These are phyloP conservation scores for Ascocoryne sarcoides DNA, from an alignment of 2,329 filamentous ascomycete species.

Conservation along the genomic window DNA sequence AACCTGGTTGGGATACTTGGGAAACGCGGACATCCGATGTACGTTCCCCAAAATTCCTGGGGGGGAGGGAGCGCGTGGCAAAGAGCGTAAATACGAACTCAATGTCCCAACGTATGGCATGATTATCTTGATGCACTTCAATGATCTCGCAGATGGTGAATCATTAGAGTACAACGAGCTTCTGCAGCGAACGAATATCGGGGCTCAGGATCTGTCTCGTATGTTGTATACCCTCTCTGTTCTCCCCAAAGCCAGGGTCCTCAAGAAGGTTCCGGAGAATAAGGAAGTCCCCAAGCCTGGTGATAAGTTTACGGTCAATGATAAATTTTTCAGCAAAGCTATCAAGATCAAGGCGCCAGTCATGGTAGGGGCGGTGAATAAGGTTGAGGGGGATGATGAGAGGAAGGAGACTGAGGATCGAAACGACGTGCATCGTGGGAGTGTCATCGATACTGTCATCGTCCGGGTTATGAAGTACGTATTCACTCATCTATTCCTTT, in stretches of 20 bases:
- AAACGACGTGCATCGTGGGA: slow-evolving; percentile 62
- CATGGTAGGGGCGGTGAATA: slow-evolving; percentile 66
- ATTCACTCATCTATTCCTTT: background rate
- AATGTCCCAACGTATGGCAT: slow-evolving; percentile 91
- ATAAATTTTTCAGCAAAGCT: slow-evolving; percentile 70
- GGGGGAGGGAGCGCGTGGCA: slow-evolving; percentile 55
- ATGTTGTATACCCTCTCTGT: slow-evolving; percentile 77
- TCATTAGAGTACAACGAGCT: slow-evolving; percentile 65
- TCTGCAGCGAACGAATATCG: slow-evolving; percentile 72
- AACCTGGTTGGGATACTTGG: slow-evolving; percentile 66
- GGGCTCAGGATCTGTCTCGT: slow-evolving; percentile 61
- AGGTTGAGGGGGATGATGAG: slow-evolving; percentile 68
- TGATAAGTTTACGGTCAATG: slow-evolving; percentile 77
- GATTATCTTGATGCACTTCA: slow-evolving; percentile 84
- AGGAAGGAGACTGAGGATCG: slow-evolving; percentile 65
- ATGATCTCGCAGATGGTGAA: slow-evolving; percentile 52
- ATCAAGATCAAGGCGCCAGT: slow-evolving; percentile 86
- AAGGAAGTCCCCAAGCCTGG: slow-evolving; percentile 63
- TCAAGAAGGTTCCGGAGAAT: slow-evolving; percentile 71
- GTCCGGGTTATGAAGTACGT: slow-evolving; percentile 81
- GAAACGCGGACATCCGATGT: slow-evolving; percentile 79
- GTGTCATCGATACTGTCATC: slow-evolving; percentile 67
- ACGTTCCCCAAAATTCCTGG: slow-evolving; percentile 64
- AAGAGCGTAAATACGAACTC: slow-evolving; percentile 73
- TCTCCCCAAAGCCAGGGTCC: slow-evolving; percentile 71